These are phyloP conservation scores for Boletus huronensis DNA, from an alignment of 768 basidiomycete genomes.

Conservation along the genomic window DNA sequence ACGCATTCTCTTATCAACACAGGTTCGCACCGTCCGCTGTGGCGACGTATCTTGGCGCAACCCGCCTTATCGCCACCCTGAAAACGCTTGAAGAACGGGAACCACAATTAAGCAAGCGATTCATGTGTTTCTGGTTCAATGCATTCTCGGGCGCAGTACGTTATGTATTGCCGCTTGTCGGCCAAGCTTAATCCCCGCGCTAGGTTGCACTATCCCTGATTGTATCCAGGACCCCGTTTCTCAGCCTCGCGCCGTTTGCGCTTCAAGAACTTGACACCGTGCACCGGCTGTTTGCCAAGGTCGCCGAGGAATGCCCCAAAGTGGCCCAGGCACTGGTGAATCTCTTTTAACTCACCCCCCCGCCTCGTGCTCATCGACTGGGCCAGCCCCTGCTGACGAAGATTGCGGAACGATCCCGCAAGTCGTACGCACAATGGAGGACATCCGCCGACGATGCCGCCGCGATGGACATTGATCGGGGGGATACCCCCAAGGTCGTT, in stretches of 20 bases:
- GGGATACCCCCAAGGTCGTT: not conserved
- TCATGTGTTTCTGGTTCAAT: conserved; percentile 74
- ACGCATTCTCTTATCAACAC: conserved; percentile 56
- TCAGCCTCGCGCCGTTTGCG: conserved; percentile 55
- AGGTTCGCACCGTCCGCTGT: conserved; percentile 66
- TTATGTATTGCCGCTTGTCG: conserved; percentile 6
- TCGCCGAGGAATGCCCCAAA: conserved; percentile 56
- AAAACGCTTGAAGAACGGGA: conserved; percentile 55
- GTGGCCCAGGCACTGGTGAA: conserved; percentile 57
- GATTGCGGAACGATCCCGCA: conserved; percentile 49
- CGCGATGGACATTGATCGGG: conserved; percentile 29
- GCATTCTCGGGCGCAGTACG: conserved; percentile 68
- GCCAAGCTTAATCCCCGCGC: conserved; percentile 1
- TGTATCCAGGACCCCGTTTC: conserved; percentile 57
- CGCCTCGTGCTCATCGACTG: conserved; percentile 7
- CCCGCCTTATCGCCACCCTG: conserved; percentile 54
- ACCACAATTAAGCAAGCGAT: conserved; percentile 58
- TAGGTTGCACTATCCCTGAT: conserved; percentile 65
- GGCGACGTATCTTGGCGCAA: conserved; percentile 61
- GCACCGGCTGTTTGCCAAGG: conserved; percentile 53
- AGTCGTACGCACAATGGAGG: conserved; percentile 41
- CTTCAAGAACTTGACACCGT: conserved; percentile 59
- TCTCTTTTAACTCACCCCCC: conserved; percentile 1
- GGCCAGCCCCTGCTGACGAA: conserved; percentile 54
- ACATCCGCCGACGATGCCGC: conserved; percentile 17